Conservation (phyloP, 768 basidiomycete species). For the Coprinopsis cinerea region DNA sequence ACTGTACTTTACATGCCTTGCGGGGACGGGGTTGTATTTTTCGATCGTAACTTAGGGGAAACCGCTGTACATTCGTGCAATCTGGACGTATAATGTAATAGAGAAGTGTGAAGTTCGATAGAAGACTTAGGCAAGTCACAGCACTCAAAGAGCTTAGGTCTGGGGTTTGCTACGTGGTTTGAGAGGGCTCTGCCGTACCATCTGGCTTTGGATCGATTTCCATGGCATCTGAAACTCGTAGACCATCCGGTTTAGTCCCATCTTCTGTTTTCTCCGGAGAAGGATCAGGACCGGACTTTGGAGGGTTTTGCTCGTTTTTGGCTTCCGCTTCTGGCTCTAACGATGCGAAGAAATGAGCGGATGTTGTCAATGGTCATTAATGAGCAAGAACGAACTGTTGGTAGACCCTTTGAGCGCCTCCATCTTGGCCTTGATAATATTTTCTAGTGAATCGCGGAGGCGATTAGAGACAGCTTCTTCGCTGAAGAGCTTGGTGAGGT, state of each 20-base stretch:
- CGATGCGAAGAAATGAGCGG: background rate
- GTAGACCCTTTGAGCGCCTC: background rate
- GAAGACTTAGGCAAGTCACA: no score
- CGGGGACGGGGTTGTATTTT: background rate
- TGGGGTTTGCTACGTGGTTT: background rate
- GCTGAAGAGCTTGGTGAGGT: slow-evolving; percentile 1
- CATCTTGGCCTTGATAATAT: slow-evolving; percentile 4
- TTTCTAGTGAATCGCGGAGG: slow-evolving; percentile 7
- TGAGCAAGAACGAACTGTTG: background rate
- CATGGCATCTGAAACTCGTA: background rate
- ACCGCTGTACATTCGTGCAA: background rate
- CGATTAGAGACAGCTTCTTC: slow-evolving; percentile 9
- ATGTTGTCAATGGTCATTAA: background rate
- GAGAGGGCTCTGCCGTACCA: background rate
- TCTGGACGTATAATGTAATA: no score
- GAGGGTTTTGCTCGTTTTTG: no score
- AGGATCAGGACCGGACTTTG: background rate
- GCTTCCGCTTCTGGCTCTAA: background rate
- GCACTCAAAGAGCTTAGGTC: no score
- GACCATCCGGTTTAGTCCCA: background rate
- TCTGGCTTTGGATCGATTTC: background rate
- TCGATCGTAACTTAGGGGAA: background rate
- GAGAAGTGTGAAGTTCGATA: no score
- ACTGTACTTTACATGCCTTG: background rate
- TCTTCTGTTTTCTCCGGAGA: background rate